Evolutionary conservation across 1,284 basidiomycete species (phyloP).

Genomic region (Leccinum huronense): DNA sequence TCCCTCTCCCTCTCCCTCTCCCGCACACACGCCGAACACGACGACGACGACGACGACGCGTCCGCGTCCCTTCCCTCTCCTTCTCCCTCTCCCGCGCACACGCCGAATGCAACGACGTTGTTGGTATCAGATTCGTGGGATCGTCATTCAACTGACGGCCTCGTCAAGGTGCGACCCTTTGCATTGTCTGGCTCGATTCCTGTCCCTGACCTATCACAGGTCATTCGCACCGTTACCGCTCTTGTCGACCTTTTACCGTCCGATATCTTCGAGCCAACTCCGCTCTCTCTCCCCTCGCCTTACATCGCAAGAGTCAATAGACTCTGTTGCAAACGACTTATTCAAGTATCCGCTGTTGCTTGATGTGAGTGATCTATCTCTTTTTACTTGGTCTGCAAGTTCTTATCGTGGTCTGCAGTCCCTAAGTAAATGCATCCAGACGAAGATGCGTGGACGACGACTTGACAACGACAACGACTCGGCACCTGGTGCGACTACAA

Average conservation of each 20-base stretch:
- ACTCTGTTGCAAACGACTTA: slow-evolving; percentile 23
- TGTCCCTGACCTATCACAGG: slow-evolving; percentile 43
- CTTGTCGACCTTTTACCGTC: slow-evolving; percentile 82
- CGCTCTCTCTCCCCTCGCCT: slow-evolving; percentile 55
- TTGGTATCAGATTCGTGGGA: slow-evolving; percentile 83
- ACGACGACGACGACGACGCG: no score
- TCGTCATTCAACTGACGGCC: slow-evolving; percentile 88
- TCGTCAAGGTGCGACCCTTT: slow-evolving; percentile 79
- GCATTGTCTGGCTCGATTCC: slow-evolving; percentile 4
- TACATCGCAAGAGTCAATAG: slow-evolving; percentile 57
- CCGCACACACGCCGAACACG: no score
- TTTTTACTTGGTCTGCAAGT: no score
- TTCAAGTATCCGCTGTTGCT: slow-evolving; percentile 88
- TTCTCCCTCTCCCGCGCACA: no score
- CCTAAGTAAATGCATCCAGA: no score
- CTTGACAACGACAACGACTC: no score
- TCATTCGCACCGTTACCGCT: slow-evolving; percentile 87
- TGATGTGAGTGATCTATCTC: slow-evolving; percentile 42
- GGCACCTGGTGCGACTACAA: no score
- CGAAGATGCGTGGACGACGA: no score
- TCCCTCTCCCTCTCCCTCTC: no score
- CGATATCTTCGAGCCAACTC: slow-evolving; percentile 67
- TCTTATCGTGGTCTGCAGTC: no score
- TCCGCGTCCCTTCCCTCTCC: no score
- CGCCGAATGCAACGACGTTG: no score